phyloP scores from a whole-genome alignment of 345 rosid genomes.

The Citrus glauca region DNA sequence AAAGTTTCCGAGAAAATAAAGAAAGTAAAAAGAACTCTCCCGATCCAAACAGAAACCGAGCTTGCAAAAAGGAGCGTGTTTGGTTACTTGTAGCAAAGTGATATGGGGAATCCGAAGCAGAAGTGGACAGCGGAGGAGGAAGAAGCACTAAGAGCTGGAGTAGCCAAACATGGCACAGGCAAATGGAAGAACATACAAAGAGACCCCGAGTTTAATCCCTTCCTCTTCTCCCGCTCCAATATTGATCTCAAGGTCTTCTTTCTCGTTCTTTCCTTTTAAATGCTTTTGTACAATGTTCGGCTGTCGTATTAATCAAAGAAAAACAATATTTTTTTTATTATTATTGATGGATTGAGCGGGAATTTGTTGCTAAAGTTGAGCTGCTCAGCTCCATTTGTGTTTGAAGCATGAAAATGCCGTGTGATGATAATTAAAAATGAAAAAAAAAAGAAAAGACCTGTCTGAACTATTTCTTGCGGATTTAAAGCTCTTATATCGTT shows the following conservation, averaged over 20 bases:
- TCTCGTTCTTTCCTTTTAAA: not conserved
- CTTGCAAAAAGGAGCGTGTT: not conserved
- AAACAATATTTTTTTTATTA: not conserved
- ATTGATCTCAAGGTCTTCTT: constrained; percentile 72
- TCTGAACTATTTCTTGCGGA: not conserved
- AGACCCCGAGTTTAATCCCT: constrained; percentile 62
- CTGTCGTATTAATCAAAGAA: not conserved
- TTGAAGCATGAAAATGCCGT: not conserved
- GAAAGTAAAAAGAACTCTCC: not conserved
- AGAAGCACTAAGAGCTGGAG: constrained; percentile 64
- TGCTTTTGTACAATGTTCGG: not conserved
- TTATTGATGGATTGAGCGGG: not conserved
- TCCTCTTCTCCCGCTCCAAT: constrained; percentile 60
- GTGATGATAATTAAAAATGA: not conserved
- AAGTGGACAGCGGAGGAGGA: constrained; percentile 81
- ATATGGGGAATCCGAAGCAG: constrained; percentile 67
- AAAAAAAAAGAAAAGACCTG: not conserved
- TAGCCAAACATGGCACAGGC: constrained; percentile 69
- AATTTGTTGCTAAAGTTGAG: not conserved
- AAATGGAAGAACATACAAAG: constrained; percentile 65
- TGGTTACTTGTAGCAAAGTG: not conserved
- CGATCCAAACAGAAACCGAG: not conserved
- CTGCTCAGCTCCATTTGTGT: not conserved
- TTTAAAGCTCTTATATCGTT: not conserved
- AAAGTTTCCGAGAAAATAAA: not conserved